Base-by-base conservation (phyloP, 495 filamentous ascomycete species). In the Neurospora terricola region DNA sequence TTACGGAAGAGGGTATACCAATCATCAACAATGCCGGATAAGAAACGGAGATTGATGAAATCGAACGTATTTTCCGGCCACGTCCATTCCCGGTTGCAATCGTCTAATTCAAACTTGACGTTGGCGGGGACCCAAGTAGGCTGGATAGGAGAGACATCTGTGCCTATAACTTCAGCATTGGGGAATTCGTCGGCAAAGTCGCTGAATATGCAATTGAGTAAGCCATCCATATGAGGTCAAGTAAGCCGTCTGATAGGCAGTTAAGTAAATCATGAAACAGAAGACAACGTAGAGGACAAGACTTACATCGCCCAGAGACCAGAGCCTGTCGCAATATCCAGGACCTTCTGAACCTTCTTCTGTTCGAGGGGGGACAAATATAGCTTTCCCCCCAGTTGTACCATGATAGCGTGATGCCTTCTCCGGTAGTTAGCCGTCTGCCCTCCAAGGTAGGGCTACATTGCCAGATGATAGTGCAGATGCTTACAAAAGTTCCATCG, bases 261-360 rank as follows among this genome's bases (percentile, higher is more conserved):
- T 4, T 0, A 0, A 45, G 42, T 4, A 9, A 4, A 4, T 1
- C 8, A 10, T n/a, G 8, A 48, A 4, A 0, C 4, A 4, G 21
- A 54, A 54, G 11, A 27, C 4, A 27, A 54, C 5, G 21, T 0
- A 27, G 21, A 27, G 21, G 2, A 54, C 0, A 27, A 54, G 5
- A 27, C 45, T 27, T 45, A 45, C 42, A 45, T 88, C 2, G 87
- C 84, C 88, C 90, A 91, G 73, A 90, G 89, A 6, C 9, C 90
- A 87, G 86, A 87, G 1, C 89, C 88, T 3, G 87, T 89, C 39
- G 87, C 88, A 39, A 90, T 82, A 76, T 90, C 89, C 16, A 91
- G 84, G 12, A 90, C 86, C 68, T 78, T 78, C 66, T 84, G 76
- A 4, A 87, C 85, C 21, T 86, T 76, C 27, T 62, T 34, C 1